Base-by-base conservation (phyloP, 179 eudicot species). In the Actinidia chinensis region DNA sequence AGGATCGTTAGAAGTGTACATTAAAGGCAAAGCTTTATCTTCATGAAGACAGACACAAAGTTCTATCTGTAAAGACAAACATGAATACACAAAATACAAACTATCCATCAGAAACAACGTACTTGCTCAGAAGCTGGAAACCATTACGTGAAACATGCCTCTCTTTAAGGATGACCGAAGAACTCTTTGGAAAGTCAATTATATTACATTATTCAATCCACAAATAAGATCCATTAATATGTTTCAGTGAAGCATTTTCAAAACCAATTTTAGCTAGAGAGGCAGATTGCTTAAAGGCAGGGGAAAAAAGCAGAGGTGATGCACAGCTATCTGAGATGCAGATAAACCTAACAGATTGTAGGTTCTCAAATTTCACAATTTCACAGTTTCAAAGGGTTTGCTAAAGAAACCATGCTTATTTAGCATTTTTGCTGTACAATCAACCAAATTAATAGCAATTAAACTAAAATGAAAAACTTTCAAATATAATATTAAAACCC, bases 61-160 rank as follows among this genome's bases (percentile, higher is more conserved):
- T 59, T 74, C 55, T 46, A 44, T 44, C 40, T 18, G 55, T 43
- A 42, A 59, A 54, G 68, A 61, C 36, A 74, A 56, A 58, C 50
- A 59, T 6, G 77, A 20, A 59, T 48, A 54, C 52, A 56, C 36
- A 60, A 59, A 59, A 43, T 13, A 12, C n/a, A 52, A 17, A 11
- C 43, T 10, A 61, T 42, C 28, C n/a, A 20, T n/a, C 15, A 43
- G 13, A 28, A 47, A 56, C 8, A 33, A 52, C 50, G 47, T 63
- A 58, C 77, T 20, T 36, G 23, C 63, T 52, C 54, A 76, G n/a
- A 71, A 33, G 61, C 28, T 61, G 76, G 42, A 44, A 58, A 23
- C 46, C 47, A 70, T 58, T 47, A 58, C 11, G 7, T 25, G 25
- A 70, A 46, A 47, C 51, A 46, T 42, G 20, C 44, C 75, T 28